Base-by-base conservation (phyloP, 176 grass and related monocot species). In the Oropetium thomaeum region DNA sequence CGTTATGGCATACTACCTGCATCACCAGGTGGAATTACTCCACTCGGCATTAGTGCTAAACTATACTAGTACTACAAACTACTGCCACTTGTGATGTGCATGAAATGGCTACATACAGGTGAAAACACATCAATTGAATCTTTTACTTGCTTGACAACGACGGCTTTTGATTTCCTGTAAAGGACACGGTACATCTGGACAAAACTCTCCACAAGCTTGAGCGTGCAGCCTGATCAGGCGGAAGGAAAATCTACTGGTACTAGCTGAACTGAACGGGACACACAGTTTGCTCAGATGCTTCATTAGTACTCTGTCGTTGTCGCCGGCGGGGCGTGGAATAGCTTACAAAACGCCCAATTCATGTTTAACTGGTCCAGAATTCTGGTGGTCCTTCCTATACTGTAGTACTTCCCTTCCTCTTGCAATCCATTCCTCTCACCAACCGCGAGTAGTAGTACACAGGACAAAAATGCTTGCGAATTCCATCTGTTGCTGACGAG, bases 231-330 rank as follows among this genome's bases (percentile, higher is more conserved):
- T 44, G 59, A 66, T 2, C 23, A 39, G 55, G 57, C 40, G 53
- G 32, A 40, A 49, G 19, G 15, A 4, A 27, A 58, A 71, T 71
- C 54, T 71, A 43, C 25, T 35, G n/a, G n/a, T n/a, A n/a, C n/a
- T n/a, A n/a, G n/a, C n/a, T n/a, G n/a, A 40, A 29, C 19, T n/a
- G 20, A 10, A 15, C 20, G 2, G 22, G 48, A 51, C 48, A 51
- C 1, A 51, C 19, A 51, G 20, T 51, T 51, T 19, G 4, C 19
- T 49, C 19, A 12, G 19, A 35, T 47, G 28, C 62, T 67, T 82
- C 60, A 82, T 75, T 25, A 70, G 28, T 37, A 63, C 78, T 39
- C n/a, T 38, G 32, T 63, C 28, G 10, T 8, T 11, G 52, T 26
- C 22, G 22, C 52, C n/a, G 52, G n/a, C 26, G 52, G 52, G 52